Evolutionary conservation across 2,329 filamentous ascomycete genomes (phyloP).

Genomic region (Phialophora chinensis): DNA sequence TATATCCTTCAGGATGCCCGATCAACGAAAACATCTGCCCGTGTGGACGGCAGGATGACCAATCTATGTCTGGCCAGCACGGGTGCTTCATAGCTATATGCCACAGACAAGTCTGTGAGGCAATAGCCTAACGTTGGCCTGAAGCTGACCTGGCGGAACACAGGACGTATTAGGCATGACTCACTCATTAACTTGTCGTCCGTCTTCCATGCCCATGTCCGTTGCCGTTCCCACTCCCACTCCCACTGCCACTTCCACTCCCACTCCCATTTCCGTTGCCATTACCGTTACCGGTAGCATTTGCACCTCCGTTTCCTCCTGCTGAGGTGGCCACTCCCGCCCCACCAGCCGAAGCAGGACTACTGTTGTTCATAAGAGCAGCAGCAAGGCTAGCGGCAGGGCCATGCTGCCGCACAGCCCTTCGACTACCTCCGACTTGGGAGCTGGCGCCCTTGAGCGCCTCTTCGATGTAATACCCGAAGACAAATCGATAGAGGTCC

Average conservation of each 20-base stretch:
- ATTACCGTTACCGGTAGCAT: slow-evolving; percentile 10
- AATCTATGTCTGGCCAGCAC: not conserved
- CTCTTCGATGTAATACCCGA: slow-evolving; percentile 82
- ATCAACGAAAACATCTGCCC: not conserved
- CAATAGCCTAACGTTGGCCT: not conserved
- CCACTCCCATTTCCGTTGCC: slow-evolving; percentile 3
- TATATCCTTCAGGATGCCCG: not conserved
- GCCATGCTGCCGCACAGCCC: slow-evolving; percentile 10
- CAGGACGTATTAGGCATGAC: not conserved
- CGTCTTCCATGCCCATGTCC: slow-evolving; percentile 16
- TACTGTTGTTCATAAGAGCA: slow-evolving; percentile 26
- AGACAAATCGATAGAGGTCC: slow-evolving; percentile 83
- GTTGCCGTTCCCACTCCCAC: slow-evolving; percentile 8
- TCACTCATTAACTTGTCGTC: slow-evolving; percentile 24
- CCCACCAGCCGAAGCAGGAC: not conserved
- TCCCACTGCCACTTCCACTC: slow-evolving; percentile 3
- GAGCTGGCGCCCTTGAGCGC: slow-evolving; percentile 50
- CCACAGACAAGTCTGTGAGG: not conserved
- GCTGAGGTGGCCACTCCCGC: not conserved
- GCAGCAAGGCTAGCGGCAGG: slow-evolving; percentile 31
- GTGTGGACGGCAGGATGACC: not conserved
- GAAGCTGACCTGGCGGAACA: not conserved
- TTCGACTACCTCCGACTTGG: slow-evolving; percentile 12
- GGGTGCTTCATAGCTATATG: not conserved
- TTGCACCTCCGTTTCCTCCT: not conserved